These are phyloP conservation scores for Trichothecium sympodiale DNA, from an alignment of 2,329 filamentous ascomycete species.

Conservation along the genomic window DNA sequence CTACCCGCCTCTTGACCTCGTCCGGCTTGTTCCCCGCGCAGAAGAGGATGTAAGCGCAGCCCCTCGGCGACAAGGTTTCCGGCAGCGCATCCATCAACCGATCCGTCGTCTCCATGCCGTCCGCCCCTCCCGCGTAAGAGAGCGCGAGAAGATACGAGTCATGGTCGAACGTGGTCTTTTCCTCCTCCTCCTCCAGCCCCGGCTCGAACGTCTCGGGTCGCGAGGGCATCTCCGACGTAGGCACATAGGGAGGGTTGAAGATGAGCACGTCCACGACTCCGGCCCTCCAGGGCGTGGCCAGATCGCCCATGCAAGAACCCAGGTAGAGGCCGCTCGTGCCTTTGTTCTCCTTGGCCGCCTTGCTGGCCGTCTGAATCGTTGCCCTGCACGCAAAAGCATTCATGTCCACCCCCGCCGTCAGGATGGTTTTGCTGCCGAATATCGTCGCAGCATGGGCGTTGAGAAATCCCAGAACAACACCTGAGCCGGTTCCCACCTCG, in stretches of 20 bases:
- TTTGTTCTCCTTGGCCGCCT: conserved; percentile 23
- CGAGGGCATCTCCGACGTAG: conserved; percentile 62
- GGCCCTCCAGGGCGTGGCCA: conserved; percentile 49
- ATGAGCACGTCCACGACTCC: conserved; percentile 67
- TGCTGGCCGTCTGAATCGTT: conserved; percentile 50
- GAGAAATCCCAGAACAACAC: conserved; percentile 84
- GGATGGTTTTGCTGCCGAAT: conserved; percentile 58
- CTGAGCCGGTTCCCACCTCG: conserved; percentile 85
- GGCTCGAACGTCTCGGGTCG: conserved; percentile 22
- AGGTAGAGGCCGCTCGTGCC: conserved; percentile 42
- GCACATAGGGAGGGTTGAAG: conserved; percentile 97
- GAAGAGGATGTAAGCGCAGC: conserved; percentile 80
- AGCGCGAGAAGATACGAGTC: conserved; percentile 77
- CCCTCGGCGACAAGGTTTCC: conserved; percentile 47
- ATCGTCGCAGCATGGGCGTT: conserved; percentile 62
- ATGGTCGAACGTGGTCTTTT: conserved; percentile 46
- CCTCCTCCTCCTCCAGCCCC: too few relatives aligned
- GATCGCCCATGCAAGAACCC: conserved; percentile 58
- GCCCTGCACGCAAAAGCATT: conserved; percentile 75
- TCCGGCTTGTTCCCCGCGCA: conserved; percentile 85
- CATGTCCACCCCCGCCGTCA: conserved; percentile 72
- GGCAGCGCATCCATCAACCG: conserved; percentile 63
- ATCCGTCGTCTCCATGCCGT: conserved; percentile 92
- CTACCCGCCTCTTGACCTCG: conserved; percentile 54
- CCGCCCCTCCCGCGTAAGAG: conserved; percentile 76